These are phyloP conservation scores for Simmondsia chinensis DNA, from an alignment of 148 eudicot genomes.

Conservation along the genomic window DNA sequence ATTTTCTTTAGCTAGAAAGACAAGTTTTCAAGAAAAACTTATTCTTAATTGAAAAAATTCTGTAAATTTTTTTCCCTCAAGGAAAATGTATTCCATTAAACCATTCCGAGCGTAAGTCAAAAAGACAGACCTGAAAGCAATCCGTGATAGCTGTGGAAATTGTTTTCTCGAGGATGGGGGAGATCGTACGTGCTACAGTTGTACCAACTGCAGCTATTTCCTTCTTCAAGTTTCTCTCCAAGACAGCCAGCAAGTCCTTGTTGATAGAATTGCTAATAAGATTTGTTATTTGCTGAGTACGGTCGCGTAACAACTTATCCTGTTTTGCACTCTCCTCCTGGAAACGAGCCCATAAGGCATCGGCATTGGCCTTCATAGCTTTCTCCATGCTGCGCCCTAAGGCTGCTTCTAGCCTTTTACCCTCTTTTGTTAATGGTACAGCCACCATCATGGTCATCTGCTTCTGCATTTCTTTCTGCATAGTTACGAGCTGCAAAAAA, in stretches of 20 bases:
- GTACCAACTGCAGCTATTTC: slow-evolving; percentile 62
- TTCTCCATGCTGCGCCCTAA: slow-evolving; percentile 69
- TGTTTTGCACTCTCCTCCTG: slow-evolving; percentile 69
- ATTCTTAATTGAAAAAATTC: no score
- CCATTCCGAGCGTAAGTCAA: no score
- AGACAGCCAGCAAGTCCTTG: slow-evolving; percentile 50
- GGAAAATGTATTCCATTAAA: no score
- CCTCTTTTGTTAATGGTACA: slow-evolving; percentile 68
- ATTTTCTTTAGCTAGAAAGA: no score
- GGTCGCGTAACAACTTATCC: slow-evolving; percentile 65
- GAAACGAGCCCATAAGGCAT: slow-evolving; percentile 83
- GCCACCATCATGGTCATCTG: slow-evolving; percentile 43
- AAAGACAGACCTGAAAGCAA: slow-evolving; percentile 65
- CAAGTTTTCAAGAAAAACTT: no score
- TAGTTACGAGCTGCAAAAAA: slow-evolving; percentile 42
- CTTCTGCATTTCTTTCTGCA: slow-evolving; percentile 76
- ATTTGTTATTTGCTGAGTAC: slow-evolving; percentile 50
- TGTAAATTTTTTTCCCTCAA: no score
- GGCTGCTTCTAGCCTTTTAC: slow-evolving; percentile 74
- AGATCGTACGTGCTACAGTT: slow-evolving; percentile 62
- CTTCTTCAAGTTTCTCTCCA: slow-evolving; percentile 78
- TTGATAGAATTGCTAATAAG: slow-evolving; percentile 39
- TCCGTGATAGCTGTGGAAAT: slow-evolving; percentile 58
- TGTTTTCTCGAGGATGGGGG: slow-evolving; percentile 66
- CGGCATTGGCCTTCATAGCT: slow-evolving; percentile 60